Evolutionary conservation across 768 basidiomycete genomes (phyloP), one percentile per base, ranked within the genome.

Genomic region (Auriscalpium microsporum): DNA sequence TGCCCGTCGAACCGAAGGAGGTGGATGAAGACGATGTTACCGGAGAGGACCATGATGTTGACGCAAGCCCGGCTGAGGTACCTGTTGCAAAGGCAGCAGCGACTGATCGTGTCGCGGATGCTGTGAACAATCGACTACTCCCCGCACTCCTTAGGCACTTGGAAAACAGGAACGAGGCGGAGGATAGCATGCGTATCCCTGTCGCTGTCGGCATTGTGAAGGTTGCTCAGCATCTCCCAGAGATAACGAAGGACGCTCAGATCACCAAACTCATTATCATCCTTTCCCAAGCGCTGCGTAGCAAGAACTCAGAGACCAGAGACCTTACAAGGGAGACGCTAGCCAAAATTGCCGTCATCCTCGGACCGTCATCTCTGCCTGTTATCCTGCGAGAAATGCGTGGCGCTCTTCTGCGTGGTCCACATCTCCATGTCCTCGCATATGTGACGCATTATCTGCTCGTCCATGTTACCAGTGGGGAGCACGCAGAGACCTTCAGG

Each of bases 381-480:
- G 69, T 82, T 14, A 75, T 89, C 34, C 70, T 97, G 40, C 82
- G 81, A 37, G 94, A 97, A 66, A 73, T 98, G 49, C 80, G 89
- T n/a, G 81, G 76, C 0, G 91, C 94, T 1, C 80, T 99, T 33
- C 64, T 82, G 37, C 88, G 94, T 17, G 96, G 96, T 7, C 95
- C 96, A 1, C 95, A 98, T 54, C 78, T 97, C 0, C 95, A 99
- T 67, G 83, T 98, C 16, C 76, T 97, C 34, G 94, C 94, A 1
- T 88, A 86, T 58, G 84, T 85, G 2, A 78, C 81, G 0, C 94
- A 99, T 63, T 79, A 90, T 0, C 71, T 98, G 17, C 74, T 98
- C 38, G 79, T 84, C n/a, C 81, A 90, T 54, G 78, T 94, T 46
- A 93, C 91, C 0, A 74, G 82, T 0, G 75, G 76, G 0, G 81